Evolutionary conservation across 768 basidiomycete genomes (phyloP), one percentile per base, ranked within the genome.

Genomic region (Cystoderma amianthinum): DNA sequence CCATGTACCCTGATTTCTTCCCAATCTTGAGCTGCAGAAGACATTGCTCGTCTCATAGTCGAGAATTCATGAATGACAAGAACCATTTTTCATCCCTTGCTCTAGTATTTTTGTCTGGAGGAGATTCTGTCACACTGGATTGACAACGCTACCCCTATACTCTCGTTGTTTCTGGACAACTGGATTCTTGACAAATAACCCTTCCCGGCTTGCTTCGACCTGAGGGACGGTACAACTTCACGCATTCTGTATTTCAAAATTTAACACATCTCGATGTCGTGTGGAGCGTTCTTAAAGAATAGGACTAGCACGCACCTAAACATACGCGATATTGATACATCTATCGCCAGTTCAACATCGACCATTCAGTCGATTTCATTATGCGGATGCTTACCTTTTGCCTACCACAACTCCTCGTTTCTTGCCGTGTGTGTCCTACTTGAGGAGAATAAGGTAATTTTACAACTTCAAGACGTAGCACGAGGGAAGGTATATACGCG

Each of bases 261-360:
- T 23, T 43, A 12, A 43, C 42, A 3, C 42, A 36, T 22, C 35
- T 43, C 2, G 42, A 43, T 18, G 3, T 43, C 12, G 13, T 43
- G n/a, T 43, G 42, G 36, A 34, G 34, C 17, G 34, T 36, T 18
- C n/a, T 13, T 15, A 35, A 43, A 3, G 21, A 38, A 5, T 38
- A 10, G 6, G 21, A 17, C 11, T 37, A 28, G 36, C 22, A 37
- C 13, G 32, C 32, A 16, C 18, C 24, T 5, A 15, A 13, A 3
- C 13, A 36, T 4, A 21, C 24, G 3, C 5, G 16, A 12, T 19
- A 4, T 22, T 43, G 5, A 43, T 17, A 3, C 32, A 43, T 18
- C 9, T 37, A 13, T 24, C 17, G 5, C 7, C 42, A 38, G 22
- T 36, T 38, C 28, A 15, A 30, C 28, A 15, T 30, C 15, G 28